These are phyloP conservation scores for Xylariomycetidae sp. DNA, from an alignment of 2,329 filamentous ascomycete genomes.

Conservation along the genomic window DNA sequence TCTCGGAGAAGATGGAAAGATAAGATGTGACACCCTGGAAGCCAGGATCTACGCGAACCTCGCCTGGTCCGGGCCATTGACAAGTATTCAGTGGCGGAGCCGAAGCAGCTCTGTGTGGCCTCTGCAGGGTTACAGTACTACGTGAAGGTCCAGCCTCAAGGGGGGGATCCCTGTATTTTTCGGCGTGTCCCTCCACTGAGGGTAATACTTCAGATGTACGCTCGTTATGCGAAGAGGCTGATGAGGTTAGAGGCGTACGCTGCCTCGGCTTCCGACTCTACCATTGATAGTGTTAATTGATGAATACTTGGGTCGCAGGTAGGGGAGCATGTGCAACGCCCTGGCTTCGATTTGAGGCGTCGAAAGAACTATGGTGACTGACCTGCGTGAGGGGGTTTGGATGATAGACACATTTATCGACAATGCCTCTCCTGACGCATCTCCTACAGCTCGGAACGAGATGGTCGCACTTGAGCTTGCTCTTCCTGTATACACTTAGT, in stretches of 20 bases:
- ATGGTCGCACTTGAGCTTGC: conserved; percentile 32
- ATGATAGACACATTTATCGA: conserved; percentile 29
- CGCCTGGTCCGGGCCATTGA: no score
- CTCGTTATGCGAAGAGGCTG: conserved; percentile 13
- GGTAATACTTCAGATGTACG: conserved; percentile 9
- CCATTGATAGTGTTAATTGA: conserved; percentile 1
- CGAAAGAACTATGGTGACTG: no score
- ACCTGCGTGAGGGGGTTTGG: conserved; percentile 29
- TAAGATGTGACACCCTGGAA: conserved; percentile 28
- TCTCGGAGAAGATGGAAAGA: conserved; percentile 27
- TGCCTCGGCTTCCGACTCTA: conserved; percentile 15
- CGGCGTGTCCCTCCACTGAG: conserved; percentile 23
- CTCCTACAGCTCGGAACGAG: conserved; percentile 28
- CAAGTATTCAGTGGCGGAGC: conserved; percentile 23
- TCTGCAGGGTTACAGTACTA: no score
- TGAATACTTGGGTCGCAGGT: no score
- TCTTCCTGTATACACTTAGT: conserved; percentile 21
- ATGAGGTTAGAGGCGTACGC: conserved; percentile 17
- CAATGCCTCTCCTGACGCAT: conserved; percentile 25
- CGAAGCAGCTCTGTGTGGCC: conserved; percentile 26
- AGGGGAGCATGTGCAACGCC: no score
- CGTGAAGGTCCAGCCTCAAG: no score
- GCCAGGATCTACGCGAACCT: conserved; percentile 20
- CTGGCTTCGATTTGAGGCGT: no score
- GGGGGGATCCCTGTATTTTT: no score